A percentile compares a stretch with the other conserved stretches of the same genome.
These are phyloP conservation scores for Punica granatum DNA, from an alignment of 345 rosid species.

Conservation along the genomic window DNA sequence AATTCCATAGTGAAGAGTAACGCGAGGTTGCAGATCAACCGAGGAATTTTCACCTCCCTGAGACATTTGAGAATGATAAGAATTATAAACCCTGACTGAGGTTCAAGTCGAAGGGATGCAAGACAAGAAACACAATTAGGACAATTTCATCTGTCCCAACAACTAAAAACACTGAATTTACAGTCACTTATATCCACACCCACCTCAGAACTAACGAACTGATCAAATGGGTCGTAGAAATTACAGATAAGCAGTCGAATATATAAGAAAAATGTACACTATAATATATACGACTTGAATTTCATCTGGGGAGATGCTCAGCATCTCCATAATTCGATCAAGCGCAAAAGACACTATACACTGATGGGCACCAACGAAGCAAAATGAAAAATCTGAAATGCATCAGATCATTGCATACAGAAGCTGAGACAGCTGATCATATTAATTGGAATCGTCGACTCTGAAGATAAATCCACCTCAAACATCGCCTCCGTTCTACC, in stretches of 20 bases:
- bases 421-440: neutral
- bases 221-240: neutral
- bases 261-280: neutral
- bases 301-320: too few species aligned
- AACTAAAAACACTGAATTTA: neutral
- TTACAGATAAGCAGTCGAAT: neutral
- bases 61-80: constrained; percentile 1
- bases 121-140: neutral
- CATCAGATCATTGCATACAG: neutral
- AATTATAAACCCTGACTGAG: neutral
- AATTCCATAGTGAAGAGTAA: constrained; percentile 61
- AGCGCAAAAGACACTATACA: too few species aligned
- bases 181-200: neutral
- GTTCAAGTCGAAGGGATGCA: neutral
- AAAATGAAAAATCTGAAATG: too few species aligned
- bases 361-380: too few species aligned
- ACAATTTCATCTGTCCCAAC: neutral
- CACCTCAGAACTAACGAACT: neutral
- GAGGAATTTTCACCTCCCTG: constrained; percentile 21
- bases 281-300: too few species aligned
- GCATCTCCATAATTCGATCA: too few species aligned
- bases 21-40: constrained; percentile 45
- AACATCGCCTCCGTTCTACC: neutral
- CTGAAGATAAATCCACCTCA: neutral
- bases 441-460: neutral